phyloP scores from a whole-genome alignment of 257 asterid species.

The Fraxinus anomala region DNA sequence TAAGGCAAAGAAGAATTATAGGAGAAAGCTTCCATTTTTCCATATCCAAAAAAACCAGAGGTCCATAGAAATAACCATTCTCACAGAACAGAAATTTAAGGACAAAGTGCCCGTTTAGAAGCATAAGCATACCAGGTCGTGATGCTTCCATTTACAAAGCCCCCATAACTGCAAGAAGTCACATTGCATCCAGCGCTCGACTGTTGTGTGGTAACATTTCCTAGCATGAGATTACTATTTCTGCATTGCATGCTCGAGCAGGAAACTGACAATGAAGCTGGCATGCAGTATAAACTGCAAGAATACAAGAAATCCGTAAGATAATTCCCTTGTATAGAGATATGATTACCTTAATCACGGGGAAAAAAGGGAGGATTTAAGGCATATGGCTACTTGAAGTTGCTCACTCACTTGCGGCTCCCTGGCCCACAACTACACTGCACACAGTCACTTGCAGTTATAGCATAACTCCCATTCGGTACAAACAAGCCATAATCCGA shows the following conservation, averaged over 20 bases:
- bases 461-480: conserved; percentile 90
- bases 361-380: background rate
- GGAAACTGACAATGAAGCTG: conserved; percentile 93
- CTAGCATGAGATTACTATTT: conserved; percentile 82
- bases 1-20: conserved; percentile 12
- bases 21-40: conserved; percentile 9
- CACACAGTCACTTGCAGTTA: conserved; percentile 87
- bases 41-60: background rate
- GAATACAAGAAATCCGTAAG: conserved; percentile 16
- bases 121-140: conserved; percentile 66
- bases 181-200: conserved; percentile 88
- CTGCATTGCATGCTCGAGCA: conserved; percentile 98
- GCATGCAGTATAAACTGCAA: conserved; percentile 84
- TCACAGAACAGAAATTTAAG: background rate
- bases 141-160: conserved; percentile 82
- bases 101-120: background rate
- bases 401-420: conserved; percentile 74
- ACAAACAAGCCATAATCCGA: conserved; percentile 79
- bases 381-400: background rate
- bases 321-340: background rate
- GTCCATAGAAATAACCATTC: background rate
- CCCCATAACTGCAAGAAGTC: conserved; percentile 83
- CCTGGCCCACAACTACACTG: conserved; percentile 98
- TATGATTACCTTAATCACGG: background rate
- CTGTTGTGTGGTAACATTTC: conserved; percentile 78